These are phyloP conservation scores for Monosporascus sp. DNA, from an alignment of 2,329 filamentous ascomycete species.

Conservation along the genomic window DNA sequence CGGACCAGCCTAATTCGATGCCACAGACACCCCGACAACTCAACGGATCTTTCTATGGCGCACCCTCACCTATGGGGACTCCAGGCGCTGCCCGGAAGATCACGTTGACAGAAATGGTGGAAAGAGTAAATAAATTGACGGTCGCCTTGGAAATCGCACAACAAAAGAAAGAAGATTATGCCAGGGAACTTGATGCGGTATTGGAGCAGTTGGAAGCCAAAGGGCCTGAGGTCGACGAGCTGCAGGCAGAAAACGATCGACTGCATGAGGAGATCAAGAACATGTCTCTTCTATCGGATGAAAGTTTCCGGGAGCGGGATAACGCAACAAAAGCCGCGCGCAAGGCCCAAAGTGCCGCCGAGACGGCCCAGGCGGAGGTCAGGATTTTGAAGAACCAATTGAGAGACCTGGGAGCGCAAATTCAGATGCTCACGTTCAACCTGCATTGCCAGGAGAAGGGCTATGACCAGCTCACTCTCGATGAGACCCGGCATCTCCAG, in stretches of 20 bases:
- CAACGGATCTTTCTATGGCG: conserved; percentile 50
- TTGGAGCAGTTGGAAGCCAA: conserved; percentile 79
- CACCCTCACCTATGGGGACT: conserved; percentile 58
- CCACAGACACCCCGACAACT: conserved; percentile 54
- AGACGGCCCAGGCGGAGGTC: conserved; percentile 58
- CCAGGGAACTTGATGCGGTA: conserved; percentile 76
- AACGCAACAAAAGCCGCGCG: conserved; percentile 69
- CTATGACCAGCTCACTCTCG: conserved; percentile 60
- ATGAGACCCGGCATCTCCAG: conserved; percentile 71
- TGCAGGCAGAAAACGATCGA: conserved; percentile 73
- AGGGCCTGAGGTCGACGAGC: conserved; percentile 80
- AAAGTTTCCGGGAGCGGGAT: conserved; percentile 76
- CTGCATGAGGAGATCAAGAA: conserved; percentile 76
- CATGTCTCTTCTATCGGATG: conserved; percentile 79
- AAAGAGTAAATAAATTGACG: conserved; percentile 63
- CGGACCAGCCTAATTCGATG: conserved; percentile 37
- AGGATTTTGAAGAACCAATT: conserved; percentile 81
- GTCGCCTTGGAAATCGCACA: conserved; percentile 68
- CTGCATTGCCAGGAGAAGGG: conserved; percentile 78
- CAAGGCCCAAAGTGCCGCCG: conserved; percentile 70
- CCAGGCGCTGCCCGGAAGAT: conserved; percentile 53
- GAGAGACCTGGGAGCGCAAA: conserved; percentile 81
- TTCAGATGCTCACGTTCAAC: conserved; percentile 87
- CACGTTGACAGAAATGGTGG: conserved; percentile 54
- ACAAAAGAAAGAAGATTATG: conserved; percentile 67